Evolutionary conservation across 176 grass and related monocot species (phyloP).

Genomic region (Guadua angustifolia): DNA sequence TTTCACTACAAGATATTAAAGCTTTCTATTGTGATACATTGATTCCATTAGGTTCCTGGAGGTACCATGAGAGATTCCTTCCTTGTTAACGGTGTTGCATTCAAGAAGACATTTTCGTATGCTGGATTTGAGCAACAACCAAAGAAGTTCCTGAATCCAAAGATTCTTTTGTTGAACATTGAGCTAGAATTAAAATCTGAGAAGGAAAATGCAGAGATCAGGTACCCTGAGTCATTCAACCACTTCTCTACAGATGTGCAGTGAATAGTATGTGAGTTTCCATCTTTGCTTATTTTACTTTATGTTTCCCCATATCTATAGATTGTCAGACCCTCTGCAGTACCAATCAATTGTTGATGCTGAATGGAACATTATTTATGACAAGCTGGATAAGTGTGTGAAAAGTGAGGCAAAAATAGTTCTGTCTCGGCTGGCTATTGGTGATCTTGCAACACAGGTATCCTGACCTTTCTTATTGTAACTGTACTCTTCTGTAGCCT

Average conservation of each 20-base stretch:
- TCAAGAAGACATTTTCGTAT: slow-evolving; percentile 97
- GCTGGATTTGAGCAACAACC: slow-evolving; percentile 97
- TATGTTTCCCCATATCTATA: slow-evolving; percentile 25
- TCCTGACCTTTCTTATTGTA: not conserved
- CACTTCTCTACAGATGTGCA: not conserved
- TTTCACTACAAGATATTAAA: not conserved
- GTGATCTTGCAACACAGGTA: slow-evolving; percentile 98
- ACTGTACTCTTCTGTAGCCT: not conserved
- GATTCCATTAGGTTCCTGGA: slow-evolving; percentile 75
- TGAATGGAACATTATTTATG: slow-evolving; percentile 99
- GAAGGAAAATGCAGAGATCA: slow-evolving; percentile 99
- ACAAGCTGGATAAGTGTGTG: slow-evolving; percentile 98
- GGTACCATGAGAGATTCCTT: slow-evolving; percentile 97
- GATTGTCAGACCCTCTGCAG: slow-evolving; percentile 86
- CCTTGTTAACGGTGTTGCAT: slow-evolving; percentile 92
- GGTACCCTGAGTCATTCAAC: slow-evolving; percentile 43
- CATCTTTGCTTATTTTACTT: slow-evolving; percentile 11
- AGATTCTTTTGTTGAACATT: slow-evolving; percentile 95
- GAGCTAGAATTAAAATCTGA: slow-evolving; percentile 93
- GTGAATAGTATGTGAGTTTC: not conserved
- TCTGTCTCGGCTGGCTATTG: slow-evolving; percentile 85
- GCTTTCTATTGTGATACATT: slow-evolving; percentile 7
- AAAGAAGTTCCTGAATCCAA: slow-evolving; percentile 88
- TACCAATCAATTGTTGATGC: slow-evolving; percentile 99
- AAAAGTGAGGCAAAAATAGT: slow-evolving; percentile 90